Evolutionary conservation across 768 basidiomycete species (phyloP).

Genomic region (Clitopilus passeckerianus): DNA sequence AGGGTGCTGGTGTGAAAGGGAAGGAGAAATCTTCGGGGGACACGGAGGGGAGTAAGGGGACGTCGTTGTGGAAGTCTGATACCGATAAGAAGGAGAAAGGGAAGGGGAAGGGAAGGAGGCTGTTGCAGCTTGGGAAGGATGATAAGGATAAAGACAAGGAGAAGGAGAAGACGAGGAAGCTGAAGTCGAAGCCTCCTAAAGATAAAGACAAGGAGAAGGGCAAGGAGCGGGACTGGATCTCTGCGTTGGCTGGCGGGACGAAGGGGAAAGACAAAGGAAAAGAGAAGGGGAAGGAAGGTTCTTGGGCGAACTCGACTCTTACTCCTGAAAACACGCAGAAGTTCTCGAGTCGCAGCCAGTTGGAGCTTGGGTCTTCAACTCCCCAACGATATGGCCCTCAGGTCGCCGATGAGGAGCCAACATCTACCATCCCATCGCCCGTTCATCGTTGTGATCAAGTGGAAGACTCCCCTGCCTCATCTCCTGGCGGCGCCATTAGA

Average conservation of each 20-base stretch:
- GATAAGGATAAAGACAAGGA: conserved; percentile 9
- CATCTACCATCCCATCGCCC: not conserved
- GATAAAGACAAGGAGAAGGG: conserved; percentile 3
- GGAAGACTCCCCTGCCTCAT: not conserved
- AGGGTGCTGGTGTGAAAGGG: not conserved
- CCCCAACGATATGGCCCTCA: too few species aligned
- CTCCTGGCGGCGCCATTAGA: not conserved
- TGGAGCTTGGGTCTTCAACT: too few species aligned
- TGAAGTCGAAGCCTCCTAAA: conserved; percentile 27
- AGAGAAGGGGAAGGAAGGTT: conserved; percentile 3
- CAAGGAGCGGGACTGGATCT: conserved; percentile 12
- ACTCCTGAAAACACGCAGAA: not conserved
- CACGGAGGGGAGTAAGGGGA: too few species aligned
- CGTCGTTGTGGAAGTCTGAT: not conserved
- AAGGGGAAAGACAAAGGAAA: conserved; percentile 4
- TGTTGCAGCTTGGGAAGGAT: not conserved
- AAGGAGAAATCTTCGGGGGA: not conserved
- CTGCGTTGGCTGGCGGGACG: not conserved
- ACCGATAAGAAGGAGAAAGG: not conserved
- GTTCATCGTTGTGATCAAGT: not conserved
- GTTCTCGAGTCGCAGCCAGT: not conserved
- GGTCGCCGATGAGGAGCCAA: not conserved
- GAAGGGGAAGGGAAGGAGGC: not conserved
- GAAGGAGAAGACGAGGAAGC: conserved; percentile 18
- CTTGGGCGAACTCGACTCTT: not conserved